Evolutionary conservation across 805 yeast genomes (phyloP).

Genomic region (Monosporozyma servazzii): DNA sequence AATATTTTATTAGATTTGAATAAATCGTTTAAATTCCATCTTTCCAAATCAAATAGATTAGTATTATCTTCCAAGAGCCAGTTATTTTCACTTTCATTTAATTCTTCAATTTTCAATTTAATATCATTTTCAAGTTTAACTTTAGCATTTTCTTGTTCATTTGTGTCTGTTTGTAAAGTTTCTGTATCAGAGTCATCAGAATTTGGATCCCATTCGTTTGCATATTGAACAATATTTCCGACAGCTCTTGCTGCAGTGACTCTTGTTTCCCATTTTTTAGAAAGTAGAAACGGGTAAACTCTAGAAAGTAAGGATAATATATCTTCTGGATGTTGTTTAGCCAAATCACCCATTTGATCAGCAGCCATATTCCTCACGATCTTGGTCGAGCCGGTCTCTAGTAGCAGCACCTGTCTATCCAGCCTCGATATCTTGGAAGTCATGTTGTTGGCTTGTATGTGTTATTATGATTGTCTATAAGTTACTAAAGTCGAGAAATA

Average conservation of each 20-base stretch:
- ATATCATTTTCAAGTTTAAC: constrained; percentile 28
- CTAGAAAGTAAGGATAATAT: constrained; percentile 71
- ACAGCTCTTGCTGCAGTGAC: constrained; percentile 90
- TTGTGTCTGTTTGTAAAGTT: constrained; percentile 6
- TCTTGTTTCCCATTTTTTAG: constrained; percentile 91
- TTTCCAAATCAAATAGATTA: constrained; percentile 13
- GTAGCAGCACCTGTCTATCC: constrained; percentile 37
- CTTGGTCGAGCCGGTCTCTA: constrained; percentile 93
- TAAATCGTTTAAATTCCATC: constrained; percentile 24
- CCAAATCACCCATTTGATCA: constrained; percentile 89
- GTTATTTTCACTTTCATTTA: constrained; percentile 12
- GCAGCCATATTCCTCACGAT: constrained; percentile 94
- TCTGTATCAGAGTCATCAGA: constrained; percentile 20
- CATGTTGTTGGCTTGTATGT: constrained; percentile 12
- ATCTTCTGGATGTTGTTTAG: constrained; percentile 92
- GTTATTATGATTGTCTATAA: not conserved
- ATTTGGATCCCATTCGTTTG: constrained; percentile 81
- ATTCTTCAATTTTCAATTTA: constrained; percentile 24
- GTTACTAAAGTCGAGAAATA: too few species aligned
- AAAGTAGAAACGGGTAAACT: constrained; percentile 79
- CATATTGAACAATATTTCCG: constrained; percentile 81
- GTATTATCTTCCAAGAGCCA: constrained; percentile 19
- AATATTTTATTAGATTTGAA: constrained; percentile 23
- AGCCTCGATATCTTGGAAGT: constrained; percentile 34
- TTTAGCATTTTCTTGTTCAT: constrained; percentile 22